A percentile compares a stretch with the other conserved stretches of the same genome.
These are phyloP conservation scores for Endotrypanum monterogeii DNA, from an alignment of 208 protist genomes.

Conservation along the genomic window DNA sequence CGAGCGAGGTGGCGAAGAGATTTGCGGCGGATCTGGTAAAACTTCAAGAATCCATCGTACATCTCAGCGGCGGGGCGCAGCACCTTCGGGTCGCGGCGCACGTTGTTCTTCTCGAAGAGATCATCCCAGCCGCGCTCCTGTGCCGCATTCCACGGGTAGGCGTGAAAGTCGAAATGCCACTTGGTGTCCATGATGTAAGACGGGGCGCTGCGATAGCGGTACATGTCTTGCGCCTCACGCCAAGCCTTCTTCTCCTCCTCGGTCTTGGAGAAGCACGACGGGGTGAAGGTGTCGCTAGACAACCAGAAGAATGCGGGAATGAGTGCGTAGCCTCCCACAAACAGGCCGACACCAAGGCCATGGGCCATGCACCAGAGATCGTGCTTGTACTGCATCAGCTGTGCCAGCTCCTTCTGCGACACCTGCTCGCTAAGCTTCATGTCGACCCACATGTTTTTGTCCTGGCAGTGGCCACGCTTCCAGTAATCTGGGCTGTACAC, in stretches of 20 bases:
- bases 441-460: conserved; percentile 94
- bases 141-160: conserved; percentile 71
- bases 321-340: conserved; percentile 84
- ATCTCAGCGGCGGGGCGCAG: conserved; percentile 83
- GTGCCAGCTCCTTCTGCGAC: conserved; percentile 79
- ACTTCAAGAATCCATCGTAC: conserved; percentile 89
- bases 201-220: conserved; percentile 89
- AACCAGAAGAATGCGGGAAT: conserved; percentile 84
- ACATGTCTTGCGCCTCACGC: conserved; percentile 86
- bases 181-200: conserved; percentile 88
- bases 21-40: conserved; percentile 84
- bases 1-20: conserved; percentile 86
- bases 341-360: conserved; percentile 39
- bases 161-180: conserved; percentile 91
- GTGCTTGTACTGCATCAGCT: conserved; percentile 83
- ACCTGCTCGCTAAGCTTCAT: conserved; percentile 86
- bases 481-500: conserved; percentile 82
- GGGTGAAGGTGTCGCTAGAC: conserved; percentile 86
- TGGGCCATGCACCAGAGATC: conserved; percentile 89
- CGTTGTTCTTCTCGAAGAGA: conserved; percentile 93
- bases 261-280: conserved; percentile 66
- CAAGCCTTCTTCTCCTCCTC: conserved; percentile 77
- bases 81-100: conserved; percentile 83
- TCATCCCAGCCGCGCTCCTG: conserved; percentile 91
- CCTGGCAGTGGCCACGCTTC: conserved; percentile 84